Evolutionary conservation across 345 rosid species (phyloP), one percentile per base, ranked within the genome.

Genomic region (Eucalyptus regnans): DNA sequence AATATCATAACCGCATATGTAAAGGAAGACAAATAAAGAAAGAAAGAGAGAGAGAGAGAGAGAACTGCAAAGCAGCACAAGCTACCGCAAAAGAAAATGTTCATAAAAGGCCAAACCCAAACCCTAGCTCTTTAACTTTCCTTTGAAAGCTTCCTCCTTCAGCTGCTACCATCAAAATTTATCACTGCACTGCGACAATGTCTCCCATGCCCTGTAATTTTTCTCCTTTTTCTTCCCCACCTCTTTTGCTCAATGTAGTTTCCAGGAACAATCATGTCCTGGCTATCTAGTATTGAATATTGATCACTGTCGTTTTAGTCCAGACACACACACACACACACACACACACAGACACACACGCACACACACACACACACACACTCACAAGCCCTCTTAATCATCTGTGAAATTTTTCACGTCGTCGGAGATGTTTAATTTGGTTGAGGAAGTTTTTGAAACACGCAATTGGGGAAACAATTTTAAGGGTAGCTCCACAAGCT

Each of bases 401-500:
- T 76, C 84, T 41, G 84, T 76, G 27, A 76, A 76, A 22, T 71
- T 11, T 41, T 25, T 76, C 16, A 0, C 20, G 48, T 20, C 48
- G 44, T 76, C 22, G 48, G 27, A 76, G 48, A 20, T 20, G 84
- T 76, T 76, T 10, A 22, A 76, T 41, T 41, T 41, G 84, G 23
- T 76, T 41, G 84, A 11, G 48, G 84, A 41, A 41, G 83, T 76
- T 76, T 76, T 20, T 76, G 48, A 76, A 20, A 76, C 84, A 41
- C 23, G 84, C 84, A 76, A 76, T 18, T 86, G 87, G 56, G 66
- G 66, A 37, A 41, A 76, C 48, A 76, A 76, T 62, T 49, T 50
- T 27, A 89, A 66, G 41, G 87, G 88, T 95, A 94, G 88, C 95
- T 94, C 99, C 99, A 97, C 37, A 97, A 91, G 62, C 92, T 94